Base-by-base conservation (phyloP, 2,329 filamentous ascomycete species). In the Aureobasidium sp. region DNA sequence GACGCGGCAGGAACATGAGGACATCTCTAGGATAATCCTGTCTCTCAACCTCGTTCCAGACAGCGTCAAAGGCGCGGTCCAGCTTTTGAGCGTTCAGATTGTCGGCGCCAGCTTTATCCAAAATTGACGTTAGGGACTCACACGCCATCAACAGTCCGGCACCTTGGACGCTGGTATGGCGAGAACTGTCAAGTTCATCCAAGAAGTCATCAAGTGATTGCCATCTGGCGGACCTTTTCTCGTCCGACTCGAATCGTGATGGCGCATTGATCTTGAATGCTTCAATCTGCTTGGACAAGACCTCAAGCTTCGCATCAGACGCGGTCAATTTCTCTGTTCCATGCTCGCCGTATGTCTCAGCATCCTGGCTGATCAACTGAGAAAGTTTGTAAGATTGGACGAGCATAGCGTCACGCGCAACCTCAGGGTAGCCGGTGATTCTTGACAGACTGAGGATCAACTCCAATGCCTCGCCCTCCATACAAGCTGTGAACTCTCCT, bases 11-110 rank as follows among this genome's bases (percentile, higher is more conserved):
- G 17, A 69, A 66, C 46, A 75, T 63, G 5, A 75, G 68, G 1
- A 75, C 69, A 2, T 67, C 67, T 62, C 76, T 74, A 13, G 74
- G 73, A 63, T 77, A 79, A 43, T 79, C 77, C 54, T 78, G 73
- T 51, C 74, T 74, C 61, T 79, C 78, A 2, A 77, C 67, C 61
- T 79, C 77, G 33, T 74, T 74, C 76, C 76, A 79, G n/a, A 79
- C 67, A 35, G 71, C 70, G 10, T 72, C 64, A 4, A 74, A 54
- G 3, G 60, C 59, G 13, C 60, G 54, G 3, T 54, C 31, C 13
- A 67, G 25, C 25, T 43, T 15, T 27, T 57, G 31, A 35, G 58
- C 17, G 31, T 40, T 25, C 29, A 55, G 11, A 13, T 19, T 23
- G 13, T 7, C 17, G 4, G 35, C 5, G 3, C 60, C 43, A 17